Base-by-base conservation (phyloP, 176 grass and related monocot genomes). In the Phyllostachys edulis region DNA sequence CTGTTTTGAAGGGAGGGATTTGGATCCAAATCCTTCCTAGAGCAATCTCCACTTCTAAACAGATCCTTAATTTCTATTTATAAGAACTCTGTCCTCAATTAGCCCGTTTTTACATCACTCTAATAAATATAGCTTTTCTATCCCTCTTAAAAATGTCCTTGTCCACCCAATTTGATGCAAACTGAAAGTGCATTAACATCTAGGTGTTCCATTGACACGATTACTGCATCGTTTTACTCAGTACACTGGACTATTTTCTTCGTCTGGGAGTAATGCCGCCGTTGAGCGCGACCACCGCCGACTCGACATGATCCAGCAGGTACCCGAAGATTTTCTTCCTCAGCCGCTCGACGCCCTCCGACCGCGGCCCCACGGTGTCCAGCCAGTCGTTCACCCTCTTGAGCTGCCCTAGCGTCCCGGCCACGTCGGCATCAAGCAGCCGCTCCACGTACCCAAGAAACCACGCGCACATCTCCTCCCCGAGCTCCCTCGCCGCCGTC, bases 301-400 rank as follows among this genome's bases (percentile, higher is more conserved):
- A 90, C 82, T 93, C 85, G 29, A 93, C 88, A 42, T 93, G 91
- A 20, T 71, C 83, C 20, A 93, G 88, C 59, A 93, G 77, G 72
- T 85, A 93, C 18, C 86, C 73, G 20, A 89, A 90, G 32, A 93
- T 93, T 85, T 93, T 93, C 88, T 85, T 85, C 81, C 82, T 88
- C 24, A 90, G 50, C 50, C 85, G 49, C 42, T 90, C 88, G 5
- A 74, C 61, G 24, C 65, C 86, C 16, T 75, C 85, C 56, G 70
- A 9, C 2, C n/a, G 71, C 1, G 4, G 2, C 6, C 47, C 26
- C 7, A 21, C 70, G 54, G 21, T 66, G 6, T 85, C 88, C 67
- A 93, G 88, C 91, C 91, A 93, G 67, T 90, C 91, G 73, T 90
- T 90, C 16, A 93, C 81, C 73, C 82, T 77, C 88, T 82, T 93